Evolutionary conservation across 805 yeast genomes (phyloP), one percentile per base, ranked within the genome.

Genomic region (Soucietia sequanensis): DNA sequence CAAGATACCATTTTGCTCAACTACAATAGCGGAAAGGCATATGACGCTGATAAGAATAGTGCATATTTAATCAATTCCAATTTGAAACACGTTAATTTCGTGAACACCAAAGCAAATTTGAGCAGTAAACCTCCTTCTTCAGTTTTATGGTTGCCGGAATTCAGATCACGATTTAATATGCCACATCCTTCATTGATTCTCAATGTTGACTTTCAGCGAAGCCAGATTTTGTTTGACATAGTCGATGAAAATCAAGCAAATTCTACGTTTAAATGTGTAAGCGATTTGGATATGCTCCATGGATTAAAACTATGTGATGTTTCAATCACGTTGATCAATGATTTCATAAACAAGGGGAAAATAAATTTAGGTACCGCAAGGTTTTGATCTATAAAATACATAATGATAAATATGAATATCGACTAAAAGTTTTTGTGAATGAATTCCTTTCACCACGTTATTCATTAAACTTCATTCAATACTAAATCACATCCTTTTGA

Each of bases 231-330:
- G n/a, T n/a, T n/a, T n/a, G n/a, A n/a, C n/a, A n/a, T n/a, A n/a
- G n/a, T n/a, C n/a, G n/a, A n/a, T n/a, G n/a, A n/a, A n/a, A n/a
- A n/a, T n/a, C n/a, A n/a, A n/a, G n/a, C n/a, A n/a, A n/a, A n/a
- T n/a, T n/a, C n/a, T n/a, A n/a, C n/a, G n/a, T n/a, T n/a, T n/a
- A n/a, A n/a, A n/a, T n/a, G n/a, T n/a, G 17, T 37, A 10, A 30
- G 30, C 32, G 31, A 35, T 9, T 31, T 39, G 25, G 56, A 54
- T 25, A 32, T 54, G 21, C 26, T 43, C 23, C 33, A 43, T 27
- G 47, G 43, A 12, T 30, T 52, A 14, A 36, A 38, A 22, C 24
- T 39, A 4, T 39, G 52, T 12, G 45, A 42, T 13, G n/a, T 21
- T 9, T 33, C 41, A 11, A 17, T 42, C 9, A 21, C 20, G 8